Evolutionary conservation across 176 grass and related monocot genomes (phyloP).

Genomic region (Eragrostis nindensis): DNA sequence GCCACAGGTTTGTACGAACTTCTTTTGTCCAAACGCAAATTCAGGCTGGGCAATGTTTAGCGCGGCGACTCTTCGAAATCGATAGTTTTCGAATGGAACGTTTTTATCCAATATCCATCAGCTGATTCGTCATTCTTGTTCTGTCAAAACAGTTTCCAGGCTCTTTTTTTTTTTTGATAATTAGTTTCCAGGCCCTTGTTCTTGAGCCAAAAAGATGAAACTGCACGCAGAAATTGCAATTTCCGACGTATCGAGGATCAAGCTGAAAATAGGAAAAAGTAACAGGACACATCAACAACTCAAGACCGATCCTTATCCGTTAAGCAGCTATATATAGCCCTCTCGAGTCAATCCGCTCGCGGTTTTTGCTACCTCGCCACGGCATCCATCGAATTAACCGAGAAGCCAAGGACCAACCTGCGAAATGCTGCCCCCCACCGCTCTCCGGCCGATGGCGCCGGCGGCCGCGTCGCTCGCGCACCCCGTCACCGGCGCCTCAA

Average conservation of each 20-base stretch:
- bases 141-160: not conserved
- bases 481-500: not conserved
- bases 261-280: not conserved
- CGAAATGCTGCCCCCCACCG: constrained; percentile 62
- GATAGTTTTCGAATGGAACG: too few relatives aligned
- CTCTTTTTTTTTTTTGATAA: not conserved
- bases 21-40: too few relatives aligned
- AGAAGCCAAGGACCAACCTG: constrained; percentile 5
- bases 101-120: too few relatives aligned
- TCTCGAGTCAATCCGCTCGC: constrained; percentile 13
- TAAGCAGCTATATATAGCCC: constrained; percentile 35
- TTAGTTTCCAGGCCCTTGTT: not conserved
- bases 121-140: not conserved
- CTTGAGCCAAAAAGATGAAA: not conserved
- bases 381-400: not conserved
- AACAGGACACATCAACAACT: too few relatives aligned
- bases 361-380: not conserved
- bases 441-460: constrained; percentile 45
- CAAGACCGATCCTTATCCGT: constrained; percentile 58
- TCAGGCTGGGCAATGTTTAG: too few relatives aligned
- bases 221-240: not conserved
- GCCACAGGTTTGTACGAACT: not conserved
- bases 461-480: constrained; percentile 38
- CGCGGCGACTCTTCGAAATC: too few relatives aligned
- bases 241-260: not conserved